phyloP scores from a whole-genome alignment of 2,329 filamentous ascomycete genomes.

The Knufia petricola region DNA sequence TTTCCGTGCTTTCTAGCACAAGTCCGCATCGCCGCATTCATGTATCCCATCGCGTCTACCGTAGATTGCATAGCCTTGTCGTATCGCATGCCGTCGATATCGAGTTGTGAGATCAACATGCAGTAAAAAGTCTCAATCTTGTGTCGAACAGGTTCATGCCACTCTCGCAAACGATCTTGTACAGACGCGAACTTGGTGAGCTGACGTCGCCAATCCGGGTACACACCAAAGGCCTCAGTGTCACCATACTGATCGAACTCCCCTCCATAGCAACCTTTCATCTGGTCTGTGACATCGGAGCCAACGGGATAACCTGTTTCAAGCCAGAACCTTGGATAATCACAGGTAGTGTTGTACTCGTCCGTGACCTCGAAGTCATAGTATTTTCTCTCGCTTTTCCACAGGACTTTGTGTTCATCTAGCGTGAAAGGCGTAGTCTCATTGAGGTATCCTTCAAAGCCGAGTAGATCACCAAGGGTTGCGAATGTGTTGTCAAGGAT shows the following conservation, averaged over 20 bases:
- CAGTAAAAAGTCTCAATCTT: slow-evolving; percentile 54
- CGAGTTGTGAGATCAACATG: slow-evolving; percentile 52
- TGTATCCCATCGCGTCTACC: slow-evolving; percentile 51
- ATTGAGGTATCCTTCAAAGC: slow-evolving; percentile 53
- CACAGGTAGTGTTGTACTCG: slow-evolving; percentile 43
- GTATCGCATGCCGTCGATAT: slow-evolving; percentile 58
- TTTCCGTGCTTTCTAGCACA: slow-evolving; percentile 51
- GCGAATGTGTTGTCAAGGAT: slow-evolving; percentile 57
- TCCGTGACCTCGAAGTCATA: slow-evolving; percentile 50
- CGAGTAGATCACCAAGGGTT: slow-evolving; percentile 55
- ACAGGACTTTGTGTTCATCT: slow-evolving; percentile 49
- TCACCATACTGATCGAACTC: slow-evolving; percentile 59
- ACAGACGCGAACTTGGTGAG: slow-evolving; percentile 58
- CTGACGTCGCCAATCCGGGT: slow-evolving; percentile 54
- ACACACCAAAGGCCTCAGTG: slow-evolving; percentile 54
- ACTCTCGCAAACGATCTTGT: slow-evolving; percentile 57
- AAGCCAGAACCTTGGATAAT: slow-evolving; percentile 54
- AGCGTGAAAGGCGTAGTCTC: slow-evolving; percentile 46
- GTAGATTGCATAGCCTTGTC: slow-evolving; percentile 59
- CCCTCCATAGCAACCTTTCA: slow-evolving; percentile 51
- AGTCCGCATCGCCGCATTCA: slow-evolving; percentile 46
- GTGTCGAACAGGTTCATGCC: slow-evolving; percentile 48
- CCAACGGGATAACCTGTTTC: slow-evolving; percentile 46
- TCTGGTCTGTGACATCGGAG: slow-evolving; percentile 36
- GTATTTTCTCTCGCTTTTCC: slow-evolving; percentile 47